Evolutionary conservation across 495 filamentous ascomycete species (phyloP).

Genomic region (Neurospora hispaniola): DNA sequence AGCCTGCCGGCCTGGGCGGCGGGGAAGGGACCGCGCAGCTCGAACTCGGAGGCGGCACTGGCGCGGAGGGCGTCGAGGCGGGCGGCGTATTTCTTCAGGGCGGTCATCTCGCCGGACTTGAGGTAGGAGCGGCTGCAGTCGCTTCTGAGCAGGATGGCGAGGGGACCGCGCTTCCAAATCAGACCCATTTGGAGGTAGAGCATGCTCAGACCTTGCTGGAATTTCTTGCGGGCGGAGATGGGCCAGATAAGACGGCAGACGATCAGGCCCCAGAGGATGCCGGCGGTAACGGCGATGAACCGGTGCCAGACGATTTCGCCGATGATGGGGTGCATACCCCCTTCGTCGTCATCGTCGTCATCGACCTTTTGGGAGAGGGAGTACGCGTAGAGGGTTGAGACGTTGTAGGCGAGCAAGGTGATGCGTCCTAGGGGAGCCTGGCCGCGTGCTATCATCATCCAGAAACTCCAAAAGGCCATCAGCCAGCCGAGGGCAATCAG

Average conservation of each 20-base stretch:
- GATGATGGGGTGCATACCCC: slow-evolving; percentile 74
- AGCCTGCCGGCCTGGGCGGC: slow-evolving; percentile 56
- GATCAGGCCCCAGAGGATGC: slow-evolving; percentile 86
- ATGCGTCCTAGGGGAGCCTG: slow-evolving; percentile 89
- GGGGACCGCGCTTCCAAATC: slow-evolving; percentile 92
- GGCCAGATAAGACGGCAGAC: slow-evolving; percentile 89
- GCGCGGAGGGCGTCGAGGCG: slow-evolving; percentile 60
- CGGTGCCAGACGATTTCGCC: slow-evolving; percentile 84
- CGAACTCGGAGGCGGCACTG: slow-evolving; percentile 71
- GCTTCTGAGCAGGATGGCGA: slow-evolving; percentile 54
- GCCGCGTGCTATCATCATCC: slow-evolving; percentile 72
- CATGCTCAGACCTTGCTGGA: slow-evolving; percentile 75
- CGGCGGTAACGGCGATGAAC: slow-evolving; percentile 74
- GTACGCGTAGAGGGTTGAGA: slow-evolving; percentile 93
- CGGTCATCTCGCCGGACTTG: slow-evolving; percentile 69
- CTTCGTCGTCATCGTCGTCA: slow-evolving; percentile 75
- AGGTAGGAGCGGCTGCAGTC: slow-evolving; percentile 56
- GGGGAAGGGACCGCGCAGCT: slow-evolving; percentile 76
- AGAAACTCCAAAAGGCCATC: slow-evolving; percentile 73
- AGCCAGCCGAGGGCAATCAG: slow-evolving; percentile 72
- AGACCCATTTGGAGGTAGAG: slow-evolving; percentile 91
- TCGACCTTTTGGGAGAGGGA: slow-evolving; percentile 68
- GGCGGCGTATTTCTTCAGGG: slow-evolving; percentile 46
- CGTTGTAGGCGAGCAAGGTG: slow-evolving; percentile 88
- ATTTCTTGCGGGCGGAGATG: slow-evolving; percentile 72